Base-by-base conservation (phyloP, 148 eudicot genomes). In the Nepenthes gracilis region DNA sequence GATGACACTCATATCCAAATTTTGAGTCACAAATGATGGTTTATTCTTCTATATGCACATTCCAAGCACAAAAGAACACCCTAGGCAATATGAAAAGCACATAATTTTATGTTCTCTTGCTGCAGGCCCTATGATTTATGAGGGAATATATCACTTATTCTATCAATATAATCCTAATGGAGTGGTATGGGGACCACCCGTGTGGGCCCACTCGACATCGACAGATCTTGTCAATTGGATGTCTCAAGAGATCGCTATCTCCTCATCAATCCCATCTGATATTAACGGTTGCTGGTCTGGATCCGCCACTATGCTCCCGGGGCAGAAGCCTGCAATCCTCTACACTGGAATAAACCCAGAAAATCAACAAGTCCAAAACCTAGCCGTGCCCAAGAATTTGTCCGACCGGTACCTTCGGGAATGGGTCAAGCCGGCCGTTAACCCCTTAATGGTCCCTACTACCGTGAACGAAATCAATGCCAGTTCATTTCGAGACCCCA, bases 201-300 rank as follows among this genome's bases (percentile, higher is more conserved):
- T 74, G 5, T 90, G 97, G 95, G 97, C 74, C 6, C 94, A 89
- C 60, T 81, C 97, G 4, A 74, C 78, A 35, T 89, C 97, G 1
- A 55, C n/a, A 0, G 94, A 89, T 55, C 80, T 83, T 0, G 47
- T 89, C 13, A 83, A 89, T 65, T 89, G 97, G 97, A 61, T 57
- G n/a, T 87, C 78, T 3, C 95, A 69, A 12, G 59, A 65, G 1
- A 37, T 54, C 0, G 83, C 88, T 12, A 54, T 90, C 50, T 35
- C n/a, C 13, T 90, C 86, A 1, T 48, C 76, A 2, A 49, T 57
- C 11, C 61, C 62, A 2, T 66, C 65, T 10, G 88, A 86, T 62
- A 66, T 73, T 58, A 74, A 84, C 10, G 90, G 95, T 1, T 74
- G 84, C 62, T 90, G 83, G 83, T 78, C 97, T 0, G 97, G 95